These are phyloP conservation scores for Globisporangium nunn DNA, from an alignment of 352 stramenopile species.

Conservation along the genomic window DNA sequence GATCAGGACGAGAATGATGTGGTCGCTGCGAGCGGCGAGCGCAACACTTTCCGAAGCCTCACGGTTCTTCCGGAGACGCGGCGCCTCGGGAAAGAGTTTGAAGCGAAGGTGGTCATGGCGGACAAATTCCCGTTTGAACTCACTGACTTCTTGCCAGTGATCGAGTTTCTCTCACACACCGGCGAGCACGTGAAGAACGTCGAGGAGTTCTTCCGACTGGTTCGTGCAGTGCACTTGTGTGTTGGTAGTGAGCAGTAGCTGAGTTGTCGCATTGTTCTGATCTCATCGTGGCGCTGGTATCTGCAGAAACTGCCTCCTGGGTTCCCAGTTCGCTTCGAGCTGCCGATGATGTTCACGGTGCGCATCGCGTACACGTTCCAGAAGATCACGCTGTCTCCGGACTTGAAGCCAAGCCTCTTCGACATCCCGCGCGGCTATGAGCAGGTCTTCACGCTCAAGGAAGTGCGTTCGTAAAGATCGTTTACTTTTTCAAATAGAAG, in stretches of 20 bases:
- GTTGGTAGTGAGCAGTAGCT: constrained; percentile 2
- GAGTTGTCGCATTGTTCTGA: constrained; percentile 1
- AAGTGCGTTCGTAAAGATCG: constrained; percentile 28
- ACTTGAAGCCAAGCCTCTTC: constrained; percentile 48
- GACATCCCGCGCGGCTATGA: constrained; percentile 44
- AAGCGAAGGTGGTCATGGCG: constrained; percentile 73
- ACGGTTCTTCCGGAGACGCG: constrained; percentile 43
- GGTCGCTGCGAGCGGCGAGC: constrained; percentile 10
- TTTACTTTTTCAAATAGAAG: not conserved
- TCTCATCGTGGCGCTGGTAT: not conserved
- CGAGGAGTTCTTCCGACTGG: constrained; percentile 82
- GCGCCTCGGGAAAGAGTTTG: constrained; percentile 55
- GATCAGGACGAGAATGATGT: constrained; percentile 9
- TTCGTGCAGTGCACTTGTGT: constrained; percentile 13
- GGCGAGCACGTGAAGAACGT: constrained; percentile 74
- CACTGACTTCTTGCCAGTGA: constrained; percentile 64
- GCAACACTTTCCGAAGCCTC: constrained; percentile 60
- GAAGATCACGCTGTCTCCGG: constrained; percentile 43
- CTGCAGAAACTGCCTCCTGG: constrained; percentile 68
- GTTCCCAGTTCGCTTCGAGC: constrained; percentile 75
- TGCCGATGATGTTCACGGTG: constrained; percentile 80
- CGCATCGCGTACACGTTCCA: constrained; percentile 80
- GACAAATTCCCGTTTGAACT: constrained; percentile 69
- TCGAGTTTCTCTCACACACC: constrained; percentile 70
- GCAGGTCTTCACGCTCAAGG: constrained; percentile 49